phyloP scores from a whole-genome alignment of 257 asterid species.

The Nicotiana obtusifolia region DNA sequence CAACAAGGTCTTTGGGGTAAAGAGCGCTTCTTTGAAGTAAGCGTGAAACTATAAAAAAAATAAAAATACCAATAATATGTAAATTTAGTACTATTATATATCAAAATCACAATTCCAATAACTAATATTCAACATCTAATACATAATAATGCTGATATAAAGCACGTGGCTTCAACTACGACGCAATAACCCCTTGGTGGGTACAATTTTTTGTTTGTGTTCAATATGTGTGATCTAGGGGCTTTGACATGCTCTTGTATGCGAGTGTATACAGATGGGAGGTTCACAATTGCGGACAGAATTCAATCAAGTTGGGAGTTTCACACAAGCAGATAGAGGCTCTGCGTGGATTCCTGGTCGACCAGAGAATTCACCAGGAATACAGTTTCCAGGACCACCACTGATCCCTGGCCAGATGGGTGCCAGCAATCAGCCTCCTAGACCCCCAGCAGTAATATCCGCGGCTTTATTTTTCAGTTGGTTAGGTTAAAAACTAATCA shows the following conservation, averaged over 20 bases:
- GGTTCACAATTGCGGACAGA: conserved; percentile 69
- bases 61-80: too few species aligned
- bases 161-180: too few species aligned
- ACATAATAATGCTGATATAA: too few species aligned
- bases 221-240: too few species aligned
- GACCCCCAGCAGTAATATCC: conserved; percentile 44
- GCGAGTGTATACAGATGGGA: conserved; percentile 44
- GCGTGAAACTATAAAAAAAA: too few species aligned
- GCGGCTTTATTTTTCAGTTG: background rate
- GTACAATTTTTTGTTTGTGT: background rate
- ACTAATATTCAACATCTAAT: too few species aligned
- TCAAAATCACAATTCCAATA: too few species aligned
- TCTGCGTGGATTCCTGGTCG: conserved; percentile 59
- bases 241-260: conserved; percentile 9
- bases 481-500: background rate
- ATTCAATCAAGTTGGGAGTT: conserved; percentile 62
- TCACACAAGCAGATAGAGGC: conserved; percentile 61
- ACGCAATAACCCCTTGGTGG: background rate
- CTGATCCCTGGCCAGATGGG: conserved; percentile 54
- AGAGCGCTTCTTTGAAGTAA: too few species aligned
- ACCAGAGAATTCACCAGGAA: conserved; percentile 37
- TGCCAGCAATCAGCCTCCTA: conserved; percentile 62
- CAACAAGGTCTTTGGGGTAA: too few species aligned
- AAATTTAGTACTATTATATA: too few species aligned
- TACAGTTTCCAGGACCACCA: conserved; percentile 56